Evolutionary conservation across 2,329 filamentous ascomycete species (phyloP).

Genomic region (Parastagonospora avenae): DNA sequence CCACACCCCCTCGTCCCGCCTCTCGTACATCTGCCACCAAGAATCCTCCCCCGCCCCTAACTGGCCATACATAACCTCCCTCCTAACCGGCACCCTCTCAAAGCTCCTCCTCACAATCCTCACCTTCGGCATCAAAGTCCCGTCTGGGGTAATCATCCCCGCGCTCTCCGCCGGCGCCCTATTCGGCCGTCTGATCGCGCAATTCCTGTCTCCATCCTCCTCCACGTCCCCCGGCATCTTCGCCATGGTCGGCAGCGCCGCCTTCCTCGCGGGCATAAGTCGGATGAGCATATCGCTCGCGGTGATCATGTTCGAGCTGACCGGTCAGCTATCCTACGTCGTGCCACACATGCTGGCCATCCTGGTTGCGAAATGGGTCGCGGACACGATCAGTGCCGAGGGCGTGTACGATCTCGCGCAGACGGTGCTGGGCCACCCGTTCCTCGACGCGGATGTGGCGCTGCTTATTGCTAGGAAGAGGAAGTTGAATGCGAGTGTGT

Average conservation of each 20-base stretch:
- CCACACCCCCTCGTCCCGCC: constrained; percentile 27
- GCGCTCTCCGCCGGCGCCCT: constrained; percentile 63
- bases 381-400: constrained; percentile 59
- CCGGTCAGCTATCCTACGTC: constrained; percentile 63
- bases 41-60: constrained; percentile 44
- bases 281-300: constrained; percentile 64
- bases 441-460: constrained; percentile 60
- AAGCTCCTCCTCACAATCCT: constrained; percentile 63
- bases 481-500: constrained; percentile 49
- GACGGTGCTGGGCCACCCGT: constrained; percentile 63
- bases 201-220: constrained; percentile 46
- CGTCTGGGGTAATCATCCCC: constrained; percentile 65
- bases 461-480: constrained; percentile 50
- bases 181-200: constrained; percentile 61
- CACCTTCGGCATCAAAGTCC: constrained; percentile 65
- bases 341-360: constrained; percentile 65
- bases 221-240: constrained; percentile 62
- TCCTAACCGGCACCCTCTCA: constrained; percentile 59
- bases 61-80: constrained; percentile 55
- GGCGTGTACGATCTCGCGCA: constrained; percentile 66
- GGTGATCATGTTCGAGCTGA: constrained; percentile 67
- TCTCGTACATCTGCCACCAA: constrained; percentile 58
- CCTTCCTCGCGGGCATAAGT: constrained; percentile 63
- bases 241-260: constrained; percentile 64
- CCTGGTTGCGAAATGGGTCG: constrained; percentile 64